Percentiles rank a stretch among this genome's conserved stretches.
Evolutionary conservation across 1,139 yeast species (phyloP).

Genomic region (Zhuliangozyma parablackwelliae): DNA sequence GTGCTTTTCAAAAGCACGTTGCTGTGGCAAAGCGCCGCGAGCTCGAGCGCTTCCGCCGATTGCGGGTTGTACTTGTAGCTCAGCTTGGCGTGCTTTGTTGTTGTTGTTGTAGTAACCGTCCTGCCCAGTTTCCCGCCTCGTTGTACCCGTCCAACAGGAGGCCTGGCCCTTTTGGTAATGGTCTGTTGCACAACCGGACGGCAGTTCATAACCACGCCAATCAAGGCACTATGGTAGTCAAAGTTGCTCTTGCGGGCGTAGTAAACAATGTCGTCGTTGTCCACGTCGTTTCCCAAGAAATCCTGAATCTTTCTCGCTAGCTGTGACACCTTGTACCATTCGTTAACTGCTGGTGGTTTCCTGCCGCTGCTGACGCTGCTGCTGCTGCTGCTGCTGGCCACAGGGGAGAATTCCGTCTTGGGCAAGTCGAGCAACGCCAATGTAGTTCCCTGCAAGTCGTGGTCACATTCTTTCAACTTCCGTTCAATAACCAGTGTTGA

Average conservation of each 20-base stretch:
- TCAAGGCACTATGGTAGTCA: constrained; percentile 20
- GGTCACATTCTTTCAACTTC: constrained; percentile 13
- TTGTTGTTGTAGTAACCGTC: not conserved
- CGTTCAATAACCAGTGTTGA: constrained; percentile 12
- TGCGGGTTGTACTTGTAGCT: constrained; percentile 12
- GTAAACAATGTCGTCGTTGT: constrained; percentile 5
- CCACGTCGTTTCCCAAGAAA: constrained; percentile 5
- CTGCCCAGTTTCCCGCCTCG: constrained; percentile 9
- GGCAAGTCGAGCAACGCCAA: constrained; percentile 5
- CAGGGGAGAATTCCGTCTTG: not conserved
- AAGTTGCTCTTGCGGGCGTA: constrained; percentile 12
- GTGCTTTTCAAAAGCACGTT: constrained; percentile 21
- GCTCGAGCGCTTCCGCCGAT: constrained; percentile 14
- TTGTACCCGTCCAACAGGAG: constrained; percentile 22
- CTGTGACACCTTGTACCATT: constrained; percentile 6
- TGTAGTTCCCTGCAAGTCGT: constrained; percentile 15
- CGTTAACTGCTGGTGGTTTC: constrained; percentile 3
- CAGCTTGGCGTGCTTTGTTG: not conserved
- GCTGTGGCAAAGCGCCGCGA: constrained; percentile 14
- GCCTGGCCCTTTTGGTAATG: constrained; percentile 1
- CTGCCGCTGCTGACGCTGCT: not conserved
- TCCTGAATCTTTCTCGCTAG: constrained; percentile 1
- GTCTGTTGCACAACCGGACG: constrained; percentile 6
- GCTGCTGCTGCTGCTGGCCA: not conserved
- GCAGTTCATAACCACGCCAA: constrained; percentile 23